These are phyloP conservation scores for Entonaema liquescens DNA, from an alignment of 495 filamentous ascomycete genomes.

Conservation along the genomic window DNA sequence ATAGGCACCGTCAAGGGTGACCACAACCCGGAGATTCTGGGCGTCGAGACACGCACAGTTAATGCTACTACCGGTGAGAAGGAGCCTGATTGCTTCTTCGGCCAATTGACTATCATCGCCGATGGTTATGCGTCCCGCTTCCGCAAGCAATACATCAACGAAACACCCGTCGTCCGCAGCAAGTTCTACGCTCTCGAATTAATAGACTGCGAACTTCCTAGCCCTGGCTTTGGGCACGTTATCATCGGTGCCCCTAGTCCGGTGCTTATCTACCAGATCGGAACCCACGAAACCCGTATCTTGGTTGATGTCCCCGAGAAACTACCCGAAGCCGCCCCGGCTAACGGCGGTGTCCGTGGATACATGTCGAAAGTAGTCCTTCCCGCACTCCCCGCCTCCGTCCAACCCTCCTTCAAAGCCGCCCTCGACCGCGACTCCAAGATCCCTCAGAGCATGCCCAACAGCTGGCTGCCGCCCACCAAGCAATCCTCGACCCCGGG, in stretches of 20 bases:
- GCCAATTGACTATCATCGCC: slow-evolving; percentile 82
- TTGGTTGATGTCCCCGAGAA: slow-evolving; percentile 90
- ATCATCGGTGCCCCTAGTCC: slow-evolving; percentile 81
- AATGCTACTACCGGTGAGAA: slow-evolving; percentile 62
- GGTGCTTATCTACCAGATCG: slow-evolving; percentile 96
- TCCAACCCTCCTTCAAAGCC: slow-evolving; percentile 69
- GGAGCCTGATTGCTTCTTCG: slow-evolving; percentile 79
- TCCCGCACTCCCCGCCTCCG: slow-evolving; percentile 74
- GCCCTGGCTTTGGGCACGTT: slow-evolving; percentile 82
- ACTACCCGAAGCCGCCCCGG: slow-evolving; percentile 71
- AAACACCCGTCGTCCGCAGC: slow-evolving; percentile 72
- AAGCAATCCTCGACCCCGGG: slow-evolving; percentile 70
- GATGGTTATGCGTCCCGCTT: slow-evolving; percentile 96
- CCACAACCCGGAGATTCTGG: slow-evolving; percentile 70
- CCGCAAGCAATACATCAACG: slow-evolving; percentile 78
- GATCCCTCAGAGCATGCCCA: slow-evolving; percentile 83
- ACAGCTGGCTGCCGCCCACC: slow-evolving; percentile 84
- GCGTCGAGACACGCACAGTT: slow-evolving; percentile 73
- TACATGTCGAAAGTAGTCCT: slow-evolving; percentile 81
- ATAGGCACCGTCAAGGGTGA: slow-evolving; percentile 67
- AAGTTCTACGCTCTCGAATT: slow-evolving; percentile 95
- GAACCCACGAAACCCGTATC: slow-evolving; percentile 89
- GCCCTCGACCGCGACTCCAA: slow-evolving; percentile 79
- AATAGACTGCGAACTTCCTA: slow-evolving; percentile 81
- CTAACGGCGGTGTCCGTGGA: slow-evolving; percentile 80